Base-by-base conservation (phyloP, 1,284 basidiomycete species). In the Leccinum subfulvum region DNA sequence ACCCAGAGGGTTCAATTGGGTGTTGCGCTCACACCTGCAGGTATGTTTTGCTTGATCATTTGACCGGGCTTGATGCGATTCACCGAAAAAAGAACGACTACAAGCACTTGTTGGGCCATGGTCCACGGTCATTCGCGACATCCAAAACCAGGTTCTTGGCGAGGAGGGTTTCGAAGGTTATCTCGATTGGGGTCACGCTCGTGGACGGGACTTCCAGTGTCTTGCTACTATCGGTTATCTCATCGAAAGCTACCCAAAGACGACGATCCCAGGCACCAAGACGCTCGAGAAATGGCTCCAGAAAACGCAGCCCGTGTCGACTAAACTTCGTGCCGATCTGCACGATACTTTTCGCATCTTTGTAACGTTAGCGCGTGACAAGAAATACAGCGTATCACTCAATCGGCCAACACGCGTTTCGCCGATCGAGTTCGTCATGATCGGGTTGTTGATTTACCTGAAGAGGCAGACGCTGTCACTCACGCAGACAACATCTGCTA, bases 161-260 rank as follows among this genome's bases (percentile, higher is more conserved):
- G 73, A 76, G 6, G 77, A 80, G 10, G 80, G 80, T 3, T 80
- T 84, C 63, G 76, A 77, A n/a, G 74, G 75, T 13, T 73, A 76
- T 53, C 73, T 83, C 11, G 78, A 81, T 21, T 81, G 81, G 79
- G 81, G 79, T 37, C 76, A 74, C 49, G 72, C 79, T 51, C 79
- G 82, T 39, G 82, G 81, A 28, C 76, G 78, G 23, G 81, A 83
- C 60, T 84, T 83, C 57, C 80, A 81, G 49, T 79, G 79, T 58
- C 69, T 83, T 9, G 76, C 79, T 30, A 73, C 76, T 1, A 77
- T 80, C n/a, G 71, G 80, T n/a, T 79, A 75, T 59, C 72, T 80
- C 21, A 77, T 83, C 30, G 73, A 77, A 39, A 70, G 71, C 33
- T 71, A 77, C 33, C 76, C 79, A 0, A 69, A 69, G 16, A 65